Conservation (phyloP, 306 rosid species). For the Dicorynia guianensis region DNA sequence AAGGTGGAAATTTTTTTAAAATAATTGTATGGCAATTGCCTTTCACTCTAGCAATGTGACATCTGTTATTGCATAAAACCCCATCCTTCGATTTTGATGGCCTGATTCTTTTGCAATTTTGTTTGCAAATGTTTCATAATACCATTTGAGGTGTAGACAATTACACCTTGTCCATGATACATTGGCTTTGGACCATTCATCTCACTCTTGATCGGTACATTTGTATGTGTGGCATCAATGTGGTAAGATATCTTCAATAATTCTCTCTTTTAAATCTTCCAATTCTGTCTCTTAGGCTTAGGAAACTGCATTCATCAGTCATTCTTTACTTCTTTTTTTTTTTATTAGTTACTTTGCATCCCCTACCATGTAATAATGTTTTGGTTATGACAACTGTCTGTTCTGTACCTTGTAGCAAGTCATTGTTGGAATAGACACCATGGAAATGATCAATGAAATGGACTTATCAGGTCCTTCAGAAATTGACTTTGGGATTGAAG, state of each 20-base stretch:
- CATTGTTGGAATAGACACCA: conserved; percentile 86
- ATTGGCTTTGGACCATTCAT: conserved; percentile 21
- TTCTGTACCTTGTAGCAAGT: conserved; percentile 75
- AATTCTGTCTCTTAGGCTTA: neutral
- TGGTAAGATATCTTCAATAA: neutral
- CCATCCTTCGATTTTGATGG: conserved; percentile 8
- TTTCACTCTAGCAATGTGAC: conserved; percentile 27
- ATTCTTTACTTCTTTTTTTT: no score
- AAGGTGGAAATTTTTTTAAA: neutral
- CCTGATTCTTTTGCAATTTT: neutral
- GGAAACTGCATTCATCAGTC: neutral
- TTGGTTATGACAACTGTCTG: conserved; percentile 35
- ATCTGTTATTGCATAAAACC: neutral
- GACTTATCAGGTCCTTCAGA: conserved; percentile 82
- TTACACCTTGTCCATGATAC: conserved; percentile 13
- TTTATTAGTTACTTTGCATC: neutral
- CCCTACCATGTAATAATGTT: conserved; percentile 15
- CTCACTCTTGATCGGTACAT: conserved; percentile 5
- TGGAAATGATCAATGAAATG: conserved; percentile 85
- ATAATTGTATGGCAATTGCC: neutral
- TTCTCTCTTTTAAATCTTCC: neutral
- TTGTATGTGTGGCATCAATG: neutral
- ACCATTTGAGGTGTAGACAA: conserved; percentile 10
- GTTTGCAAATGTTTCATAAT: conserved; percentile 16
- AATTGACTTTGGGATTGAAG: conserved; percentile 86